phyloP scores from a whole-genome alignment of 169 alveolate species.

The Nephromyces sp. region DNA sequence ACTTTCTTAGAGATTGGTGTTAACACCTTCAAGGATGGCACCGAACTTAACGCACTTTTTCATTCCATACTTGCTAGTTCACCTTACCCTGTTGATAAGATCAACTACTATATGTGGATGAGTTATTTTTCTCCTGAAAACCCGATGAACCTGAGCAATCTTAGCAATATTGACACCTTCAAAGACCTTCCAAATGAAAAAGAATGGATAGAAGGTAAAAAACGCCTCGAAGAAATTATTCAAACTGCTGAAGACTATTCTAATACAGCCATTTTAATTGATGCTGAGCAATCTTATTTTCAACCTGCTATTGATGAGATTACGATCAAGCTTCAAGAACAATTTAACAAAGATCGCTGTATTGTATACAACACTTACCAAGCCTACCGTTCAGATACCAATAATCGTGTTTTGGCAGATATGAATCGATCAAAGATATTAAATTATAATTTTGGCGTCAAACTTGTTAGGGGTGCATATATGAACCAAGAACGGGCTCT shows the following conservation, averaged over 20 bases:
- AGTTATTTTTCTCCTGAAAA: not conserved
- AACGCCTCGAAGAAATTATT: not conserved
- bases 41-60: too few species aligned
- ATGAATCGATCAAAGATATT: conserved; percentile 27
- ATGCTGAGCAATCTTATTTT: conserved; percentile 54
- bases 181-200: not conserved
- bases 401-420: conserved; percentile 20
- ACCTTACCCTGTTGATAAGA: too few species aligned
- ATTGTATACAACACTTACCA: conserved; percentile 47
- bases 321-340: conserved; percentile 11
- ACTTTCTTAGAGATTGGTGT: too few species aligned
- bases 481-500: conserved; percentile 53
- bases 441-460: conserved; percentile 36
- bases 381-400: conserved; percentile 26
- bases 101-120: not conserved
- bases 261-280: conserved; percentile 26
- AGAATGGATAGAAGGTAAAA: not conserved
- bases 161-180: not conserved
- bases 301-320: conserved; percentile 43
- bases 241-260: not conserved
- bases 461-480: conserved; percentile 68
- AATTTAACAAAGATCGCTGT: conserved; percentile 21
- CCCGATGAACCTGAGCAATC: not conserved
- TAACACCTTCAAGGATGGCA: too few species aligned
- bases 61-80: too few species aligned